Base-by-base conservation (phyloP, 371 early-diverging fungal genomes). In the Aphelidium insulamus region DNA sequence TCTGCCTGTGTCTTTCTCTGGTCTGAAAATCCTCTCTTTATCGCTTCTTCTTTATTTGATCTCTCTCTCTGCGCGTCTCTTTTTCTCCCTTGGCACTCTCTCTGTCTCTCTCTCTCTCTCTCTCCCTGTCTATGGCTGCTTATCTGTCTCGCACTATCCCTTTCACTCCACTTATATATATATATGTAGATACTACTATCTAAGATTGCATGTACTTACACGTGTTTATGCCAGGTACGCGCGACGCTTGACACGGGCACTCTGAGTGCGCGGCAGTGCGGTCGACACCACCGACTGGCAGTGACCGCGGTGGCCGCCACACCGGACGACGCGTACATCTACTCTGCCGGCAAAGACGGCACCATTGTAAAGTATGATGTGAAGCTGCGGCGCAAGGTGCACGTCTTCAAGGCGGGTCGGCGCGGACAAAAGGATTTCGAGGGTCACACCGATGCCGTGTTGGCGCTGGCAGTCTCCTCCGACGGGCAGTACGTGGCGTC, bases 341-440 rank as follows among this genome's bases (percentile, higher is more conserved):
- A 77, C 52, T 73, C 84, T 24, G 83, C 73, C 11, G 75, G 79
- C 15, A 90, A 90, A 54, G 91, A 87, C 49, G 80, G 77, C 19
- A 60, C 67, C 14, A 76, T 88, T 36, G 66, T 75, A 39, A 80
- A 84, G 57, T 85, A 82, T 73, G 66, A 59, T 30, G 17, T 36
- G 39, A n/a, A 30, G 40, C 20, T 20, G 38, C 28, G 17, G 16
- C 16, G 27, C 39, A 0, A 62, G 42, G 39, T 75, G 18, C 63
- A 69, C 32, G 51, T 59, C 17, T 62, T 77, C 37, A 57, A 59
- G 7, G 83, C 80, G 32, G 77, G 71, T 21, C 49, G 66, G 29
- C 81, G 79, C 48, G 66, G 55, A n/a, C 67, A 75, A 5, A 71
- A 72, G 32, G 58, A 69, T 14, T 69, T 55, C 39, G 46, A 51